Base-by-base conservation (phyloP, 805 yeast genomes). In the Peterozyma toletana region DNA sequence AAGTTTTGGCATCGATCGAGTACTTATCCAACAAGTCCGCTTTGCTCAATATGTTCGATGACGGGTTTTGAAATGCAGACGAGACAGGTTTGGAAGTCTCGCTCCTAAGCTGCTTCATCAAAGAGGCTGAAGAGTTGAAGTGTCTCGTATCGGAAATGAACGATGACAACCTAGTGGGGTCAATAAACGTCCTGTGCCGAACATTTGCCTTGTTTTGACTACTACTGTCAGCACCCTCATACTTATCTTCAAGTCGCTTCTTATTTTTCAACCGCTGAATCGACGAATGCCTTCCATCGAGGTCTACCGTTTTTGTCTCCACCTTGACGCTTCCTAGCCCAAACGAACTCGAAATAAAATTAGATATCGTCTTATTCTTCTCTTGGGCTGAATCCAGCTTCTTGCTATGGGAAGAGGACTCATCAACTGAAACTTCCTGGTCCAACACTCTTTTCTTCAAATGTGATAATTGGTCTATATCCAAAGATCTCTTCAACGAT, bases 241-340 rank as follows among this genome's bases (percentile, higher is more conserved):
- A 44, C 21, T 44, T 43, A 9, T 37, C 38, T 33, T 44, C 46
- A 3, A 44, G 17, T 21, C 27, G 27, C 18, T 37, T 36, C 33
- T 37, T 39, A 11, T 37, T 31, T 5, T 27, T 16, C 16, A 44
- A 33, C 18, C 43, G 39, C 15, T 39, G 31, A 37, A 44, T 33
- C 9, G 43, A 40, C 27, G 40, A 37, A 29, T 44, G 43, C 29
- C 37, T 40, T 11, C 43, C 40, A 21, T 39, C 27, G 15, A 44
- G 33, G 9, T 39, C n/a, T 14, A 44, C 13, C 15, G 9, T 5
- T n/a, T 44, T 40, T 11, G 37, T 40, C 3, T 40, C 38, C 9
- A 44, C 35, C 13, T 37, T 13, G 6, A 43, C 5, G 27, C 13
- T 29, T 3, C 36, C 39, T 13, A 21, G 27, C 27, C 27, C 27